A percentile compares a stretch with the other conserved stretches of the same genome.
Conservation (phyloP, 2,329 filamentous ascomycete genomes). For the Cryphonectria japonica region DNA sequence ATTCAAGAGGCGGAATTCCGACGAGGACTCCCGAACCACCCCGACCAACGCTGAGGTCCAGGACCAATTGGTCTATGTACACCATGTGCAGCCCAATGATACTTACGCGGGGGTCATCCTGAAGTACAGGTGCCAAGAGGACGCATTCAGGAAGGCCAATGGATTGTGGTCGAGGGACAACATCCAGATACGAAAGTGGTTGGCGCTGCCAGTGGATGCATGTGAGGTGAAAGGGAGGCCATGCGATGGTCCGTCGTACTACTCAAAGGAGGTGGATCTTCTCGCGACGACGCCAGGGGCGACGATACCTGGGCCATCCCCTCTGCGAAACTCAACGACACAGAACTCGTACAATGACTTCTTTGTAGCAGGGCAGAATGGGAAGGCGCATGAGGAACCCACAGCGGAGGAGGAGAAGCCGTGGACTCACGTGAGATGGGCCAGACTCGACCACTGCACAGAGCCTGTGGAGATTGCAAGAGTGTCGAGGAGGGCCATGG, state of each 20-base stretch:
- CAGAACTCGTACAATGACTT: slow-evolving; percentile 45
- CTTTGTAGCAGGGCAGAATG: slow-evolving; percentile 45
- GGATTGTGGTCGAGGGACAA: slow-evolving; percentile 93
- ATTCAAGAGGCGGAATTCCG: slow-evolving; percentile 70
- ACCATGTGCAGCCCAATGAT: slow-evolving; percentile 80
- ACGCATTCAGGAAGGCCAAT: slow-evolving; percentile 84
- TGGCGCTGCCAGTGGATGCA: slow-evolving; percentile 86
- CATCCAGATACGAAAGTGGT: slow-evolving; percentile 79
- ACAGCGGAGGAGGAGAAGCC: slow-evolving; percentile 62
- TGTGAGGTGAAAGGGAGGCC: slow-evolving; percentile 80
- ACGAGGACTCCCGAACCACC: slow-evolving; percentile 53
- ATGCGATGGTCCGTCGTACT: slow-evolving; percentile 56
- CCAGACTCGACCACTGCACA: slow-evolving; percentile 70
- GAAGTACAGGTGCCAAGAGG: slow-evolving; percentile 83
- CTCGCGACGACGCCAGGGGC: slow-evolving; percentile 53
- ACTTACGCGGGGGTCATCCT: slow-evolving; percentile 91
- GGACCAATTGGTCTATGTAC: slow-evolving; percentile 87
- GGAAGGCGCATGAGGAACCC: slow-evolving; percentile 35
- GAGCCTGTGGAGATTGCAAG: slow-evolving; percentile 84
- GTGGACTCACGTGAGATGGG: slow-evolving; percentile 91
- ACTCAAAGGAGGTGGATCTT: slow-evolving; percentile 51
- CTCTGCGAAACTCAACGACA: slow-evolving; percentile 34
- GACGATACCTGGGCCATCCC: slow-evolving; percentile 36
- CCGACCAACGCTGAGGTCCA: slow-evolving; percentile 62
- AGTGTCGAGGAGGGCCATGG: slow-evolving; percentile 77